Conservation (phyloP, 2,329 filamentous ascomycete species). For the Colletotrichum siamense region DNA sequence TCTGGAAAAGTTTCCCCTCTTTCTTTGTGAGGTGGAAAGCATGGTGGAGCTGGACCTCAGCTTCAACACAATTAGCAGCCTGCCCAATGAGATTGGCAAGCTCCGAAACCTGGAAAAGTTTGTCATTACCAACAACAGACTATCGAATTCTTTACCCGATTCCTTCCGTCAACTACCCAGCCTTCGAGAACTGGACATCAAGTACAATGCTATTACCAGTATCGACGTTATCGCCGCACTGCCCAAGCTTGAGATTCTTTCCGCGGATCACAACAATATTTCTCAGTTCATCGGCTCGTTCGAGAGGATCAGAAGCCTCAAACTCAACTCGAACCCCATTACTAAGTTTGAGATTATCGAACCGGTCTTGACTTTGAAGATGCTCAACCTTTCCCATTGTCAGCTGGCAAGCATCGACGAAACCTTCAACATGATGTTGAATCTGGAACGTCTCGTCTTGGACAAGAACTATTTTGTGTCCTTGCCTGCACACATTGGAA, state of each 20-base stretch:
- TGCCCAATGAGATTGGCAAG: constrained; percentile 81
- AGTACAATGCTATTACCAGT: constrained; percentile 88
- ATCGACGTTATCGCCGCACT: constrained; percentile 88
- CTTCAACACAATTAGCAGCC: constrained; percentile 85
- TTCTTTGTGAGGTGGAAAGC: constrained; percentile 81
- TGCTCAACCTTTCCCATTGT: constrained; percentile 87
- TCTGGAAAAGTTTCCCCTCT: constrained; percentile 82
- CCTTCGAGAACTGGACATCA: constrained; percentile 89
- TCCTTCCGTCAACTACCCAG: constrained; percentile 76
- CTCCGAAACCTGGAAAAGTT: constrained; percentile 84
- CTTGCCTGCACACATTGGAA: constrained; percentile 84
- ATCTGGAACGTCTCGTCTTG: constrained; percentile 84
- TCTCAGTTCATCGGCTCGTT: constrained; percentile 93
- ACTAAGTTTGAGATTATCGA: constrained; percentile 88
- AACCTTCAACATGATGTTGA: constrained; percentile 85
- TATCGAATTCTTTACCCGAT: constrained; percentile 76
- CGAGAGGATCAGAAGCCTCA: constrained; percentile 79
- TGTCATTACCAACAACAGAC: constrained; percentile 93
- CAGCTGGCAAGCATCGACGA: constrained; percentile 91
- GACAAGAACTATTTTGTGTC: constrained; percentile 97
- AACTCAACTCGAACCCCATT: constrained; percentile 93
- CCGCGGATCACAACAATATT: constrained; percentile 91
- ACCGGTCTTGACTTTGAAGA: constrained; percentile 80
- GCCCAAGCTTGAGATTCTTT: constrained; percentile 85
- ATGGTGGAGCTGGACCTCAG: constrained; percentile 94